phyloP scores from a whole-genome alignment of 2,329 filamentous ascomycete genomes.

The Ascochyta lentis region DNA sequence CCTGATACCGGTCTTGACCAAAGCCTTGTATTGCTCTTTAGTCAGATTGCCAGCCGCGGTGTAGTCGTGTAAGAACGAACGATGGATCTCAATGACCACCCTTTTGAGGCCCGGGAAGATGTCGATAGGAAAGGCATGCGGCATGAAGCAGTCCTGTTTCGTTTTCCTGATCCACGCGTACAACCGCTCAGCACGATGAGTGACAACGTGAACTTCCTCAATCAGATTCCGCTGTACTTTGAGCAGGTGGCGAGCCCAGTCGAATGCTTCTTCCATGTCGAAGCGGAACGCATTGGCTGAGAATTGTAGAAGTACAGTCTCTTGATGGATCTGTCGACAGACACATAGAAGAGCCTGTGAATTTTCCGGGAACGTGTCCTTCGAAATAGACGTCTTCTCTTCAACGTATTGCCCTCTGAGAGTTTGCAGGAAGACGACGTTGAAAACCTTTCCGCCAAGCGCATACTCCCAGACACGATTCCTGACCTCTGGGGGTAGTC shows the following conservation, averaged over 20 bases:
- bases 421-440: background rate
- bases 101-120: too few relatives aligned
- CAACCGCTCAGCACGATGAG: background rate
- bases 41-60: too few relatives aligned
- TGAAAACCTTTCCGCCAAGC: background rate
- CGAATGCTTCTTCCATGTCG: background rate
- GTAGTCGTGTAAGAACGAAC: too few relatives aligned
- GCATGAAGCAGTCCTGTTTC: too few relatives aligned
- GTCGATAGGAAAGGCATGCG: too few relatives aligned
- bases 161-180: too few relatives aligned
- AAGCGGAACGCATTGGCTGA: background rate
- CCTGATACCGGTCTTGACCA: too few relatives aligned
- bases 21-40: too few relatives aligned
- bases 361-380: background rate
- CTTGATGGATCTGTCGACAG: conserved; percentile 18
- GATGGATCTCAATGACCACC: too few relatives aligned
- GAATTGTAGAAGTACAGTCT: conserved; percentile 9
- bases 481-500: conserved; percentile 12
- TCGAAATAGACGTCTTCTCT: background rate
- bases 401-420: background rate
- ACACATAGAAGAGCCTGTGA: background rate
- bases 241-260: background rate
- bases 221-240: background rate
- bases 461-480: conserved; percentile 11
- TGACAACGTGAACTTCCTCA: background rate